Base-by-base conservation (phyloP, 805 yeast species). In the Candida tallmaniae region DNA sequence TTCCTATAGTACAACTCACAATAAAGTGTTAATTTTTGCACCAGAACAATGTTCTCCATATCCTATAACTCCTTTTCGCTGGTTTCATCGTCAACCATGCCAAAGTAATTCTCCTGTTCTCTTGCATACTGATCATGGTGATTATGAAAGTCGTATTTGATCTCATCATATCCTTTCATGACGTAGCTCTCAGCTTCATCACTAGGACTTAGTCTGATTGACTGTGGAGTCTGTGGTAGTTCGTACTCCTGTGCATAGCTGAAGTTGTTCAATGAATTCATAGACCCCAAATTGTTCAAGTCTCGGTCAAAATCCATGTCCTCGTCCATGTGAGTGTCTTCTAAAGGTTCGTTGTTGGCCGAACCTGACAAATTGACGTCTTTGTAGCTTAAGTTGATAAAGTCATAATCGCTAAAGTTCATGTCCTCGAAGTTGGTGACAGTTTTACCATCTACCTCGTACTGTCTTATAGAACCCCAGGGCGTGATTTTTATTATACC, bases 401-500 rank as follows among this genome's bases (percentile, higher is more conserved):
- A 43, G 31, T 40, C 39, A 36, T 51, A 51, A 31, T 57, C 61
- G 22, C 42, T 51, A 35, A 57, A 57, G 12, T 46, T 36, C 41
- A 45, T 51, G 45, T 73, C 70, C 48, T 76, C 81, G 36, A 76
- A 68, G 27, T 64, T 60, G 32, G 75, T 65, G 20, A 69, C 60
- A 38, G 58, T 50, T 31, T 70, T 67, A 34, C 76, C 76, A 30
- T 65, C 64, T 21, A 60, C 62, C 18, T 60, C 62, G 45, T 50
- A 62, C 40, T 65, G 70, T 42, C 82, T 58, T 26, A 76, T 58
- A 31, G 76, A 73, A n/a, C 83, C 83, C 60, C 78, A 68, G 16
- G 83, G 82, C 1, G 82, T 76, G 37, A 76, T 71, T 50, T 76
- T 78, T 30, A 76, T 71, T 20, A 62, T 63, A 0, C 83, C 83